Conservation (phyloP, 768 basidiomycete species). For the Amanita phalloides region DNA sequence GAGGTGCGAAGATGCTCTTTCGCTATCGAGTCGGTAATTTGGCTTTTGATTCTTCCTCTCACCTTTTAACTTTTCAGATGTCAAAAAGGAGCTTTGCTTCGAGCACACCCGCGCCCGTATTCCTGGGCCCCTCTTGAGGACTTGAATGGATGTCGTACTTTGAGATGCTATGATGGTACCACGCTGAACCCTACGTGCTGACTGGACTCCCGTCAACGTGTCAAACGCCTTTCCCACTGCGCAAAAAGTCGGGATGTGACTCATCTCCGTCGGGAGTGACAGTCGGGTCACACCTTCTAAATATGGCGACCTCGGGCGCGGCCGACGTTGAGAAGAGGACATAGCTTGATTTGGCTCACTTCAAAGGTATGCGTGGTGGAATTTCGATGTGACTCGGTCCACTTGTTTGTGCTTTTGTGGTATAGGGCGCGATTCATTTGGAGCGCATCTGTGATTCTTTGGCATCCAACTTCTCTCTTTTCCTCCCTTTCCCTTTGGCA, state of each 20-base stretch:
- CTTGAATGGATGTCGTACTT: neutral
- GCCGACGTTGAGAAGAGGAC: neutral
- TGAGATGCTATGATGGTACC: neutral
- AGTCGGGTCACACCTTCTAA: neutral
- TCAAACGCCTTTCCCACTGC: neutral
- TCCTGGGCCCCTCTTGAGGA: neutral
- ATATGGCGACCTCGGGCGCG: neutral
- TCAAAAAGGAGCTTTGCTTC: neutral
- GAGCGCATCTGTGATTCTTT: no score
- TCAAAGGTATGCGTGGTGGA: no score
- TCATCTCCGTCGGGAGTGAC: neutral
- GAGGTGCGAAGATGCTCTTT: no score
- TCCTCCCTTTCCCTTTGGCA: no score
- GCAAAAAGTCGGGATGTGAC: neutral
- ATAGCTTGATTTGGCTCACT: no score
- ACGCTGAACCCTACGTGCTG: neutral
- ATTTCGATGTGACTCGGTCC: no score
- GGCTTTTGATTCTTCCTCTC: no score
- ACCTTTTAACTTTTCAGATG: neutral
- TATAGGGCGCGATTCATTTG: no score
- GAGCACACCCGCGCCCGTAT: neutral
- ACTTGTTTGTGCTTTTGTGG: no score
- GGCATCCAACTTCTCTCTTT: no score
- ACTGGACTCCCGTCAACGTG: neutral
- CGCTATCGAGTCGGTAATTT: no score